phyloP scores from a whole-genome alignment of 352 stramenopile genomes.

The Phytophthora quininea region DNA sequence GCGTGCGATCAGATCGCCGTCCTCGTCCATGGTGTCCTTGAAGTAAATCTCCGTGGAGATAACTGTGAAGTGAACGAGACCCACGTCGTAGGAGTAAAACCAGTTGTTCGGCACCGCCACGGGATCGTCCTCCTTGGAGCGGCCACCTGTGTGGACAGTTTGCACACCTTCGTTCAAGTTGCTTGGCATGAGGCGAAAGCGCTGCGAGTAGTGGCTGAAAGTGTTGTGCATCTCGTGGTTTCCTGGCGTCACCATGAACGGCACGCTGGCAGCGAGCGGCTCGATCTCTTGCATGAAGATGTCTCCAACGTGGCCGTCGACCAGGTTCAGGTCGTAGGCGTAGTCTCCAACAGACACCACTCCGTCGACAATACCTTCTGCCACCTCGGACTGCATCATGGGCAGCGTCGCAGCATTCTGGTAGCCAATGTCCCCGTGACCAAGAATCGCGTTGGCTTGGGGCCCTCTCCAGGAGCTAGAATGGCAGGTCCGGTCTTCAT shows the following conservation, averaged over 20 bases:
- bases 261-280: constrained; percentile 77
- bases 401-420: constrained; percentile 88
- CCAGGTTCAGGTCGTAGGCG: constrained; percentile 87
- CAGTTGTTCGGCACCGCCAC: constrained; percentile 84
- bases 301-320: constrained; percentile 81
- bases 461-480: constrained; percentile 19
- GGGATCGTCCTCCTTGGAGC: constrained; percentile 21
- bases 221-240: constrained; percentile 91
- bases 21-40: constrained; percentile 59
- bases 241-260: constrained; percentile 91
- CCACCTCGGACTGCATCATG: constrained; percentile 89
- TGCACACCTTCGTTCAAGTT: constrained; percentile 71
- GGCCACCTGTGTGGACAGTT: constrained; percentile 52
- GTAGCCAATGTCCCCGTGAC: constrained; percentile 91
- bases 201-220: constrained; percentile 88
- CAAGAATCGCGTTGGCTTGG: constrained; percentile 68
- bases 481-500: constrained; percentile 69
- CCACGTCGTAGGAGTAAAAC: constrained; percentile 90
- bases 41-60: constrained; percentile 92
- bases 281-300: constrained; percentile 93
- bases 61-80: constrained; percentile 87
- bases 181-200: constrained; percentile 85
- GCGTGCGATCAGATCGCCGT: constrained; percentile 53
- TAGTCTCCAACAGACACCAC: constrained; percentile 91
- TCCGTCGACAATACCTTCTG: constrained; percentile 72